Conservation (phyloP, 129 eudicot genomes). For the Artemisia annua region DNA sequence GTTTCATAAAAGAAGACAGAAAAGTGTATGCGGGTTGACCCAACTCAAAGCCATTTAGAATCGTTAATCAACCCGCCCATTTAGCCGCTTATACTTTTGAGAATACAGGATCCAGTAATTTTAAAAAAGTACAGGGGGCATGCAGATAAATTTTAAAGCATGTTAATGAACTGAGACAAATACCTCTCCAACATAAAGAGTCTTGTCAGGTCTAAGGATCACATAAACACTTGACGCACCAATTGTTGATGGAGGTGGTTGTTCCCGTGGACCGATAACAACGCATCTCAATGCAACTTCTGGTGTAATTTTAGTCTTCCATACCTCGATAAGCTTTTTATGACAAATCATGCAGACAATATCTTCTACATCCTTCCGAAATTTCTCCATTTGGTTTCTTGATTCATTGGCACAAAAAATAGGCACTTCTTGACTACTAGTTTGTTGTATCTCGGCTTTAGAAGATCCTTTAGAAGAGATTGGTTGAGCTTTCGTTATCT, state of each 20-base stretch:
- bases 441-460: conserved; percentile 27
- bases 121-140: no score
- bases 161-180: conserved; percentile 2
- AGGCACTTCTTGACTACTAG: conserved; percentile 12
- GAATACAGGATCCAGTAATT: no score
- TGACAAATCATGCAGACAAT: conserved; percentile 50
- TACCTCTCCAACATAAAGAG: conserved; percentile 93
- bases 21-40: no score
- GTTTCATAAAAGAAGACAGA: no score
- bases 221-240: conserved; percentile 92
- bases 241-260: conserved; percentile 86
- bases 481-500: not conserved
- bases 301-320: conserved; percentile 32
- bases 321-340: conserved; percentile 42
- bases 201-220: conserved; percentile 73
- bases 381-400: conserved; percentile 30
- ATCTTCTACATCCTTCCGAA: conserved; percentile 50
- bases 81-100: no score
- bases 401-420: conserved; percentile 12
- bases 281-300: conserved; percentile 46
- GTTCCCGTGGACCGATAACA: conserved; percentile 65
- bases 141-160: no score
- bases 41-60: no score
- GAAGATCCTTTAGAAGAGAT: conserved; percentile 16
- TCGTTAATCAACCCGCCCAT: no score